phyloP scores from a whole-genome alignment of 805 yeast species.

The Candida montana region DNA sequence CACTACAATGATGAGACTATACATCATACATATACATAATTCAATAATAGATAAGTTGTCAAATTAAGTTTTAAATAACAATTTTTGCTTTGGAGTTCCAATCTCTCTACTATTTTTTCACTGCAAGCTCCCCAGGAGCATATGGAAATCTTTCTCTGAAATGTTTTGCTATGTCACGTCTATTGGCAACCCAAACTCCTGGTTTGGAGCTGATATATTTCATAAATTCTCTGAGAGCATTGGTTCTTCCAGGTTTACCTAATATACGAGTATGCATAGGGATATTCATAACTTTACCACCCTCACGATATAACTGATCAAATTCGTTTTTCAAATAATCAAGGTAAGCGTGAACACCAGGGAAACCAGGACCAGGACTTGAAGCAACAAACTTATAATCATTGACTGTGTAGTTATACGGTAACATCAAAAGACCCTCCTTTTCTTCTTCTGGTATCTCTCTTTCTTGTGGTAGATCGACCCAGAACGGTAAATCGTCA shows the following conservation, averaged over 20 bases:
- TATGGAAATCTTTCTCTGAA: conserved; percentile 2
- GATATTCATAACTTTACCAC: conserved; percentile 6
- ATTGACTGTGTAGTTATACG: conserved; percentile 1
- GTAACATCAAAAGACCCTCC: conserved; percentile 2
- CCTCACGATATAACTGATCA: conserved; percentile 6
- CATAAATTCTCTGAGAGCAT: conserved; percentile 5
- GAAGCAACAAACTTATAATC: conserved; percentile 5
- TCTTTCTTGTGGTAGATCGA: conserved; percentile 7
- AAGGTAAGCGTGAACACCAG: conserved; percentile 5
- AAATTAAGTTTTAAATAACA: too few relatives aligned
- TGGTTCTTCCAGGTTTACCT: conserved; percentile 5
- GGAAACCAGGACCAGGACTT: conserved; percentile 3
- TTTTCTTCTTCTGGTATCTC: conserved; percentile 1
- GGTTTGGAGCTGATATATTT: conserved; percentile 3
- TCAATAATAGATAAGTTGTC: too few relatives aligned
- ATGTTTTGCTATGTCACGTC: conserved; percentile 6
- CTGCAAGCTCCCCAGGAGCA: conserved; percentile 2
- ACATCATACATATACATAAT: too few relatives aligned
- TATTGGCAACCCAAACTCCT: conserved; percentile 6
- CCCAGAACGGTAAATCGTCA: conserved; percentile 35
- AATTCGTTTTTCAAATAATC: conserved; percentile 3
- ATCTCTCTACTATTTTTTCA: background rate
- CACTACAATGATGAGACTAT: too few relatives aligned
- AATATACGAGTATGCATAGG: conserved; percentile 6
- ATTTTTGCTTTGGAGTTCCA: too few relatives aligned